Evolutionary conservation across 2,329 filamentous ascomycete species (phyloP).

Genomic region (Davidsoniella virescens): DNA sequence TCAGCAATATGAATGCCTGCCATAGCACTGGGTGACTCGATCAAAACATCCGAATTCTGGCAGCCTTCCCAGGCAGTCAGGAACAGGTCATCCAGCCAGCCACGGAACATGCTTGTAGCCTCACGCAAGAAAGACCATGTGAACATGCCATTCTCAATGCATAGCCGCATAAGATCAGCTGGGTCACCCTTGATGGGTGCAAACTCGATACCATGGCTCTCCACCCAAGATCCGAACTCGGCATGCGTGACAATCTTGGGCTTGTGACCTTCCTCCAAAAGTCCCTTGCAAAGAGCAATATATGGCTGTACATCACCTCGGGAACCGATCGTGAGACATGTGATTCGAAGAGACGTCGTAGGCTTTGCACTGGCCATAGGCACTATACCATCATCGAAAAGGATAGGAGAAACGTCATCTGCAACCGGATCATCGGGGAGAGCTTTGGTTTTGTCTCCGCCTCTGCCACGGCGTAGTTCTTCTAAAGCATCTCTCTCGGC

Average conservation of each 20-base stretch:
- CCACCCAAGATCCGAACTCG: constrained; percentile 80
- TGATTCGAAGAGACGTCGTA: constrained; percentile 59
- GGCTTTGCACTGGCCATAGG: constrained; percentile 67
- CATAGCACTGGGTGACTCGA: constrained; percentile 95
- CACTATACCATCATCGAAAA: background rate
- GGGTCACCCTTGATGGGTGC: constrained; percentile 78
- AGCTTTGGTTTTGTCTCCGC: constrained; percentile 26
- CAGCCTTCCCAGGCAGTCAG: constrained; percentile 70
- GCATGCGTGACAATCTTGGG: constrained; percentile 79
- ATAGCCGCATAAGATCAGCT: constrained; percentile 85
- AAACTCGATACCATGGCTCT: constrained; percentile 89
- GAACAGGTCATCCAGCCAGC: constrained; percentile 86
- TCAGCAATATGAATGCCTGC: constrained; percentile 95
- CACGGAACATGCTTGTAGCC: constrained; percentile 72
- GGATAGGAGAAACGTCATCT: background rate
- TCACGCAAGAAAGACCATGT: constrained; percentile 81
- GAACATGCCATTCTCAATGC: constrained; percentile 94
- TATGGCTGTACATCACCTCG: constrained; percentile 95
- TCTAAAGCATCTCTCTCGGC: constrained; percentile 64
- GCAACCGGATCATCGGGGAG: background rate
- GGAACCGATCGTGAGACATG: constrained; percentile 90
- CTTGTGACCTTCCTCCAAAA: constrained; percentile 74
- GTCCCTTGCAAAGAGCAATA: constrained; percentile 83
- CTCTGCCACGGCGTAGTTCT: constrained; percentile 34
- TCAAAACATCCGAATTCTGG: constrained; percentile 72